Evolutionary conservation across 805 yeast genomes (phyloP), one percentile per base, ranked within the genome.

Genomic region (Schwanniomyces sp.): DNA sequence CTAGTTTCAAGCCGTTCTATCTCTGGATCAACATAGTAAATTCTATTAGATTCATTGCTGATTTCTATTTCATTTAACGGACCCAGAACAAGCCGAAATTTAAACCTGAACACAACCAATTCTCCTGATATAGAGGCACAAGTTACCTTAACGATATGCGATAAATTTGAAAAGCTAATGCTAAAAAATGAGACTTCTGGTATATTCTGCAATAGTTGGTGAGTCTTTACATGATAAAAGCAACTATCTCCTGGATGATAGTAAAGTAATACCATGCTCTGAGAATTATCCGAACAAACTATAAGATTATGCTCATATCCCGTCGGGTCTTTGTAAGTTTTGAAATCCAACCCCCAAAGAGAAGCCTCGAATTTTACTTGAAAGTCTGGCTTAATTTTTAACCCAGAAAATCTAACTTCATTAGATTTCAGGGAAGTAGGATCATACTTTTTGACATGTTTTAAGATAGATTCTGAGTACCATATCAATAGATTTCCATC

Each of bases 261-360:
- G 43, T 69, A 66, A 45, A 79, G 70, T 5, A 80, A 48, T 0
- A 77, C 67, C 1, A 82, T 63, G 5, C 63, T 59, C 45, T 74
- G 79, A 4, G 80, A 69, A 54, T 85, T 85, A 51, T 82, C 87
- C 0, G 86, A 76, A 0, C 76, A 72, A 0, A 68, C 79, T 11
- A 84, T 50, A 37, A 78, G 45, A 45, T 69, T 58, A 32, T 61
- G 68, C 40, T 51, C 26, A 3, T 53, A 56, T 8, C 59, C 62
- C 5, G 40, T 8, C 4, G 38, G 16, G 18, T 52, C 59, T 5
- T 37, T 26, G 25, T 57, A 56, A 2, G 56, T 41, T n/a, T 62
- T 52, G 34, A 77, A 62, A 55, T 82, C 87, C 16, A 81, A 54
- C 0, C 88, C 88, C 91, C 91, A 85, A 1, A 76, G 80, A 1